phyloP scores from a whole-genome alignment of 139 green algal species.

The Chlamydomonas eustigma region DNA sequence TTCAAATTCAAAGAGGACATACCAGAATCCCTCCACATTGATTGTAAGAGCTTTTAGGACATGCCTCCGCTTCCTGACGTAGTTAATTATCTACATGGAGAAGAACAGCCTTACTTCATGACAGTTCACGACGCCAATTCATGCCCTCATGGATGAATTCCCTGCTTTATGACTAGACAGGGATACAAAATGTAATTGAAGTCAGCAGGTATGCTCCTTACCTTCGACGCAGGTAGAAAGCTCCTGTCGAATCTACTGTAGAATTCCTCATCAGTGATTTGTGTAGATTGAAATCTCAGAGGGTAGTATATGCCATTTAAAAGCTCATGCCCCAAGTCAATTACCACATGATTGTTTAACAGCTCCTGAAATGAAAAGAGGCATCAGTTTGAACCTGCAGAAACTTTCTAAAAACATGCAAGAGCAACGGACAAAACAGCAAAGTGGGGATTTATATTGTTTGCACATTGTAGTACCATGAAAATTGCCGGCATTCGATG shows the following conservation, averaged over 20 bases:
- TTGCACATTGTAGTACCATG: no score
- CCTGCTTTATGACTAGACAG: background rate
- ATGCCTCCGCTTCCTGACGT: background rate
- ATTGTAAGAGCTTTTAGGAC: background rate
- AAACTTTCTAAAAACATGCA: no score
- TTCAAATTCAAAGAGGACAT: background rate
- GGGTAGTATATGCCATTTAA: conserved; percentile 1
- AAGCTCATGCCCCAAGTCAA: conserved; percentile 11
- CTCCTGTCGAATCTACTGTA: no score
- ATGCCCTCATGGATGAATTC: background rate
- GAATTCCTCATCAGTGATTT: no score
- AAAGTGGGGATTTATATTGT: no score
- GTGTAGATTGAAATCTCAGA: background rate
- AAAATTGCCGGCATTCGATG: no score
- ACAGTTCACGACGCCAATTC: background rate
- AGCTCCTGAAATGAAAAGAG: background rate
- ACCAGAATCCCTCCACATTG: conserved; percentile 7
- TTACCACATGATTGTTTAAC: background rate
- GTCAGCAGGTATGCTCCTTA: background rate
- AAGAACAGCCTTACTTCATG: background rate
- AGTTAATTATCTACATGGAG: background rate
- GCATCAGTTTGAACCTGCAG: no score
- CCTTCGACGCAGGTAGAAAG: background rate
- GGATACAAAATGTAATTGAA: background rate
- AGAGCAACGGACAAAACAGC: background rate